Evolutionary conservation across 306 rosid genomes (phyloP).

Genomic region (Bauhinia variegata): DNA sequence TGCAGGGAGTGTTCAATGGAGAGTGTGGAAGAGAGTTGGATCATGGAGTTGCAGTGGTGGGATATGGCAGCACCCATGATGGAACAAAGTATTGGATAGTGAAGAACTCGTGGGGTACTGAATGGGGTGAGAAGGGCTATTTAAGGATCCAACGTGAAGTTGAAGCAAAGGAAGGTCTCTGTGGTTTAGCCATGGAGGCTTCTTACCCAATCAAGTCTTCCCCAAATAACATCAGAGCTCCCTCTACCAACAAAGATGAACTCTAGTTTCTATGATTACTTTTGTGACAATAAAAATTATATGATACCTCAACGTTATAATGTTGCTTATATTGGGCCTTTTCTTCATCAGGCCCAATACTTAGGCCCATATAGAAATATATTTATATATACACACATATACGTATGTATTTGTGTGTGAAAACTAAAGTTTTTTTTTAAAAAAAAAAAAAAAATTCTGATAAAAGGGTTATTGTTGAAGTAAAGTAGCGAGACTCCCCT

Average conservation of each 20-base stretch:
- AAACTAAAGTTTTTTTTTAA: no score
- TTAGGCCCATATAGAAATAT: no score
- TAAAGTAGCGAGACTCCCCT: no score
- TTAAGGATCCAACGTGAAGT: conserved; percentile 37
- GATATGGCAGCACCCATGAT: conserved; percentile 28
- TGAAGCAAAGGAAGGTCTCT: conserved; percentile 29
- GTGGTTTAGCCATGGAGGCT: conserved; percentile 54
- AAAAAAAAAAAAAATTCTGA: no score
- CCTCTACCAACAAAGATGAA: conserved; percentile 28
- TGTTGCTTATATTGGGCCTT: no score
- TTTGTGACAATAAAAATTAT: not conserved
- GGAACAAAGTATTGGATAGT: conserved; percentile 44
- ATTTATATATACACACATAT: no score
- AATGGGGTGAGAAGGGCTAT: conserved; percentile 43
- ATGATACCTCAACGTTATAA: no score
- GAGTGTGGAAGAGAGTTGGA: conserved; percentile 40
- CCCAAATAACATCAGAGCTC: conserved; percentile 4
- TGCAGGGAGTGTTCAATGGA: conserved; percentile 42
- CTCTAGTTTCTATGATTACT: not conserved
- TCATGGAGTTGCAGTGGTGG: conserved; percentile 48
- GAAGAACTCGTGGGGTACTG: conserved; percentile 41
- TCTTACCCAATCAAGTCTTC: conserved; percentile 39
- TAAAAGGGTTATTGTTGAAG: no score
- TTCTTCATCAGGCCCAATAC: no score
- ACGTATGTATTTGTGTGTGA: no score